These are phyloP conservation scores for Leccinum olivaceopallidum DNA, from an alignment of 768 basidiomycete genomes.

Conservation along the genomic window DNA sequence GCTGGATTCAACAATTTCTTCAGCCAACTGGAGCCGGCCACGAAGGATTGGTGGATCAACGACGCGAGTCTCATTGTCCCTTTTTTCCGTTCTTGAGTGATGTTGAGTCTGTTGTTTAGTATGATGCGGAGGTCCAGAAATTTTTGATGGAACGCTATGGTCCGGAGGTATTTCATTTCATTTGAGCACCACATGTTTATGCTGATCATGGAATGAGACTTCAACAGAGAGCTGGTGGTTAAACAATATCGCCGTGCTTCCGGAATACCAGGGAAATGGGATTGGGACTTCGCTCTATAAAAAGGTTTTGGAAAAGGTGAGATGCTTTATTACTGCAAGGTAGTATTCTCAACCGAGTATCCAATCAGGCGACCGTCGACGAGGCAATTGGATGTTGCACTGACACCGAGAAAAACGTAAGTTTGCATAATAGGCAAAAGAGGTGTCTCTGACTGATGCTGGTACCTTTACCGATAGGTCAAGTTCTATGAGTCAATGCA, in stretches of 20 bases:
- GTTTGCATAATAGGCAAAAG: background rate
- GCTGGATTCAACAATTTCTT: conserved; percentile 2
- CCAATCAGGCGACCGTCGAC: background rate
- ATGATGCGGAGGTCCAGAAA: background rate
- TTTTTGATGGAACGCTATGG: conserved; percentile 3
- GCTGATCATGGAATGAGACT: background rate
- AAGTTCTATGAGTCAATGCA: conserved; percentile 4
- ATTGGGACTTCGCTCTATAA: background rate
- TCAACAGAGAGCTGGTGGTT: conserved; percentile 4
- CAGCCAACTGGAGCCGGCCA: background rate
- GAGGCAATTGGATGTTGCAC: conserved; percentile 3
- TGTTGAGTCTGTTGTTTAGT: background rate
- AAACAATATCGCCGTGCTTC: conserved; percentile 3
- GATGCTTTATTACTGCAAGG: background rate
- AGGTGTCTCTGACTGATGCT: background rate
- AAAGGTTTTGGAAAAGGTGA: conserved; percentile 3
- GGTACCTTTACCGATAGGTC: background rate
- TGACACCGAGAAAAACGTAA: conserved; percentile 7
- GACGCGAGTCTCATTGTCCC: background rate
- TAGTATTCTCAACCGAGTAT: background rate
- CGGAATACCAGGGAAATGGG: conserved; percentile 5
- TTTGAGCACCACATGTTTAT: background rate
- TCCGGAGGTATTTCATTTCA: background rate
- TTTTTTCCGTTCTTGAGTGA: no score
- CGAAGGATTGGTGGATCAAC: conserved; percentile 8